Conservation (phyloP, 2,329 filamentous ascomycete genomes). For the Exophiala mesophila region DNA sequence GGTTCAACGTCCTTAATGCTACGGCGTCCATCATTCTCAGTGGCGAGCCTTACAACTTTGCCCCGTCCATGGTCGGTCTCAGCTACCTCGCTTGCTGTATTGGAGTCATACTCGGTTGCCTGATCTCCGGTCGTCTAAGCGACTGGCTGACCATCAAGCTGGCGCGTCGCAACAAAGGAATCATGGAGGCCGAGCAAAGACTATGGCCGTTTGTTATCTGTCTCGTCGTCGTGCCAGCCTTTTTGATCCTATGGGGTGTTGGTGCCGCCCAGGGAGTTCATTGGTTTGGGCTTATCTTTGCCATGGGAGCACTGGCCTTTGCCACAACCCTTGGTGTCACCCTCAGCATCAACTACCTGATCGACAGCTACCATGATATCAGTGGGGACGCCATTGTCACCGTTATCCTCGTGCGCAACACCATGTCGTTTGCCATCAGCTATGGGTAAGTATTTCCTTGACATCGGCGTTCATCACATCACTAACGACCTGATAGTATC, state of each 20-base stretch:
- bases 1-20: conserved; percentile 43
- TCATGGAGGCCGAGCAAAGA: conserved; percentile 27
- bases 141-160: conserved; percentile 26
- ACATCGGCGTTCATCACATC: background rate
- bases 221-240: conserved; percentile 40
- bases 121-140: conserved; percentile 20
- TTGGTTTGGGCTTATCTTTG: conserved; percentile 47
- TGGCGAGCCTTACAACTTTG: conserved; percentile 36
- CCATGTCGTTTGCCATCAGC: conserved; percentile 46
- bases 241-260: conserved; percentile 48
- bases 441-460: conserved; percentile 34
- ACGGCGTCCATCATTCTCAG: conserved; percentile 37
- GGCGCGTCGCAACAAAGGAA: conserved; percentile 23
- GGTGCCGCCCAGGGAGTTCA: conserved; percentile 46
- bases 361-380: conserved; percentile 47
- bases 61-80: conserved; percentile 35
- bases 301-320: conserved; percentile 44
- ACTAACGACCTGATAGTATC: conserved; percentile 28
- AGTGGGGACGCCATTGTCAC: conserved; percentile 47
- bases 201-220: conserved; percentile 28
- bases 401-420: conserved; percentile 47
- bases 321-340: conserved; percentile 43
- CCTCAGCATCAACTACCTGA: conserved; percentile 42
- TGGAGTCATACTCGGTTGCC: conserved; percentile 13
- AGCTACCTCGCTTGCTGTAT: conserved; percentile 32